phyloP scores from a whole-genome alignment of 345 rosid genomes.

The Acer campestre region DNA sequence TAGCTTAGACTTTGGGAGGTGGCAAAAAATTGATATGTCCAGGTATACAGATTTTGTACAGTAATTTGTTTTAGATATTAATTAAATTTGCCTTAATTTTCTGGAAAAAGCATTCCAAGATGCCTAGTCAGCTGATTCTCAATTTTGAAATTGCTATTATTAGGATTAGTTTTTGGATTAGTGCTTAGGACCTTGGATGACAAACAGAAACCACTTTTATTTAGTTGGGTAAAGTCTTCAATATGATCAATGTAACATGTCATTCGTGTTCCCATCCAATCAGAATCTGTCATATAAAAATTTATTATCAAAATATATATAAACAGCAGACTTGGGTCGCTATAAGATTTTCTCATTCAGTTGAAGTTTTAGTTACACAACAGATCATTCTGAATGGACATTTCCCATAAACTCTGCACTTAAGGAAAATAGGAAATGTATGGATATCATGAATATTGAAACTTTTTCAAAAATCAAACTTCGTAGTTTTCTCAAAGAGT shows the following conservation, averaged over 20 bases:
- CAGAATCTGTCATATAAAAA: neutral
- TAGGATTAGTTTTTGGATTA: neutral
- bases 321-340: neutral
- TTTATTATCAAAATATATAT: too few species aligned
- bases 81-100: neutral
- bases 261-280: neutral
- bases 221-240: neutral
- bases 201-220: neutral
- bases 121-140: neutral
- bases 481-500: neutral
- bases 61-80: neutral
- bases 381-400: neutral
- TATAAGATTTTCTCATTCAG: neutral
- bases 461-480: neutral
- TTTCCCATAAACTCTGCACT: neutral
- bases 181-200: neutral
- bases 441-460: neutral
- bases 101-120: neutral
- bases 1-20: conserved; percentile 86
- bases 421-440: neutral
- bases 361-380: neutral
- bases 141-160: neutral
- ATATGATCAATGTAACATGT: too few species aligned
- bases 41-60: conserved; percentile 47
- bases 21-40: conserved; percentile 76